Base-by-base conservation (phyloP, 352 stramenopile genomes). In the Pythium biforme region DNA sequence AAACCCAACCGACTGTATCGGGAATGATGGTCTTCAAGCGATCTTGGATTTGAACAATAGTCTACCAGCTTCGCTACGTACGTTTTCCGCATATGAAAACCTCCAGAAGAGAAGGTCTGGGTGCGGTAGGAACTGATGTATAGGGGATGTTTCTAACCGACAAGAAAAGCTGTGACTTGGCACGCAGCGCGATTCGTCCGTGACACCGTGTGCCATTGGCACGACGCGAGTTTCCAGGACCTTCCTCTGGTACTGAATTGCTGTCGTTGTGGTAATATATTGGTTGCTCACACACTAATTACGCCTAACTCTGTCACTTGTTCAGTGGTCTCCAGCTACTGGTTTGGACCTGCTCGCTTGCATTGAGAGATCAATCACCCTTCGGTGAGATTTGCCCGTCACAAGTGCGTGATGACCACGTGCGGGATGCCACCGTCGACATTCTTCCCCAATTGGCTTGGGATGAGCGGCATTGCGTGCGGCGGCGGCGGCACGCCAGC, bases 21-120 rank as follows among this genome's bases (percentile, higher is more conserved):
- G 33, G 63, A 70, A 40, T 70, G 55, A 62, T 62, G 63, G 63
- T 66, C 57, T 46, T 55, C 33, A 63, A 49, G 54, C 25, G n/a
- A 59, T 37, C 15, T 34, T 29, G 17, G 22, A 23, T 31, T 33
- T 23, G 17, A 22, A 15, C 50, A 62, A 62, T 59, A 47, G n/a
- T 49, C 5, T 5, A 4, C 0, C 11, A 70, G 50, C n/a, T 56
- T 58, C 4, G 4, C 49, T 20, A 53, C 62, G 53, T 33, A 33
- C 29, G 25, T 23, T 34, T 43, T 7, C 27, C 40, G 59, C 59
- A 66, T 66, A 66, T 66, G 7, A 43, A 26, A 47, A 37, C 33
- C 10, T 33, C 9, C 1, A 12, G 37, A 41, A 1, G 25, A 47
- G 20, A 4, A 10, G 22, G 9, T 17, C 19, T 12, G 8, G n/a